A percentile compares a stretch with the other conserved stretches of the same genome.
Conservation (phyloP, 345 rosid genomes). For the Populus euphratica region DNA sequence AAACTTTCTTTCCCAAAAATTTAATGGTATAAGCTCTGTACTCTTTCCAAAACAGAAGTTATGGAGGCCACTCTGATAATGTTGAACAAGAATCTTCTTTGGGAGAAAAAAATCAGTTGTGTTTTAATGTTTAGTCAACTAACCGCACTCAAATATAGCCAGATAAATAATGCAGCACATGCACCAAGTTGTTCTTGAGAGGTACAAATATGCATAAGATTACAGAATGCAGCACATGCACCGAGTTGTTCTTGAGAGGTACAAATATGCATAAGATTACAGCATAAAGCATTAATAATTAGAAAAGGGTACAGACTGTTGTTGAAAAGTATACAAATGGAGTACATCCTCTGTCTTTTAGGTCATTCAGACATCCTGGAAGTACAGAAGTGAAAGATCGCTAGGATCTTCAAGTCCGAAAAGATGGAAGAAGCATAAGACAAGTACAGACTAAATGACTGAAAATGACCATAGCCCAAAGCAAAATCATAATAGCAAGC, state of each 20-base stretch:
- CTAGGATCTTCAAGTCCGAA: conserved; percentile 4
- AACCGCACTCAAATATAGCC: neutral
- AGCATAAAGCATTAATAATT: neutral
- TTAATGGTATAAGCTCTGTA: neutral
- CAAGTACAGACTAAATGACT: conserved; percentile 12
- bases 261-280: neutral
- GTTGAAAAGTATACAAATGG: conserved; percentile 9
- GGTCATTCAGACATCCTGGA: conserved; percentile 14
- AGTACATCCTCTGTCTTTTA: conserved; percentile 12
- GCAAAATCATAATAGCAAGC: conserved; percentile 6
- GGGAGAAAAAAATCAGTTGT: neutral
- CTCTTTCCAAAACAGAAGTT: neutral
- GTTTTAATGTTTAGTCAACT: neutral
- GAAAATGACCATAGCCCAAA: conserved; percentile 6
- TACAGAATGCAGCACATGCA: neutral
- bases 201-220: neutral
- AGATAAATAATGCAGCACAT: neutral
- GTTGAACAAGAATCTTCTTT: neutral
- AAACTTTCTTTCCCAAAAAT: neutral
- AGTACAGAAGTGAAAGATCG: conserved; percentile 8
- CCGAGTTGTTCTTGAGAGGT: neutral
- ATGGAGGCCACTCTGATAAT: neutral
- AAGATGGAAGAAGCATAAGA: neutral
- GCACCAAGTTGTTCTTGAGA: neutral
- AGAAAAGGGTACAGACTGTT: conserved; percentile 8